phyloP scores from a whole-genome alignment of 352 stramenopile species.

The Phytophthora cactorum region DNA sequence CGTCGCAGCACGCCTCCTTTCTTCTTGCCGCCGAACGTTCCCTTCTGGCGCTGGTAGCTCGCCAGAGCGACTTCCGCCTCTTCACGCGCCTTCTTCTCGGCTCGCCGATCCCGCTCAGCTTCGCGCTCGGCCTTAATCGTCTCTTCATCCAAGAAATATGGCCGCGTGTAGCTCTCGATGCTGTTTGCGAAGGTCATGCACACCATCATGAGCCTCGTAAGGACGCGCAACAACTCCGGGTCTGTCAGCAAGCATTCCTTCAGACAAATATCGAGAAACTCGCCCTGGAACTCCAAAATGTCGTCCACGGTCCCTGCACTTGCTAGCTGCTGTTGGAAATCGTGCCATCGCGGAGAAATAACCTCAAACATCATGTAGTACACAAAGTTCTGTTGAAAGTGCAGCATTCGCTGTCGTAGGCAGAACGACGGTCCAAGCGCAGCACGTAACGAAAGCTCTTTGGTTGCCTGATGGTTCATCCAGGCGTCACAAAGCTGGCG shows the following conservation, averaged over 20 bases:
- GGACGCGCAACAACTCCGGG: slow-evolving; percentile 91
- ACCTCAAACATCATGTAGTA: slow-evolving; percentile 99
- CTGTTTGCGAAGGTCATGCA: slow-evolving; percentile 96
- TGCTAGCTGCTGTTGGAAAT: slow-evolving; percentile 87
- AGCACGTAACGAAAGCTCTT: slow-evolving; percentile 89
- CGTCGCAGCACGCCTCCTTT: slow-evolving; percentile 62
- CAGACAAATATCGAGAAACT: slow-evolving; percentile 96
- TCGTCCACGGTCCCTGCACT: slow-evolving; percentile 93
- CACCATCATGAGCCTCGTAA: slow-evolving; percentile 97
- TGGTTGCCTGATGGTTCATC: slow-evolving; percentile 95
- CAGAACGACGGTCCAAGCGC: slow-evolving; percentile 93
- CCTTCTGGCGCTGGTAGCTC: slow-evolving; percentile 60
- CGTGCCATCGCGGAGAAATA: slow-evolving; percentile 93
- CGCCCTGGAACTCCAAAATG: slow-evolving; percentile 93
- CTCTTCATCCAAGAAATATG: slow-evolving; percentile 87
- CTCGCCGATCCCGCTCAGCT: slow-evolving; percentile 73
- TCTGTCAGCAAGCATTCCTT: slow-evolving; percentile 98
- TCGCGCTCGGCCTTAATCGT: slow-evolving; percentile 86
- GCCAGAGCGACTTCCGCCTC: slow-evolving; percentile 79
- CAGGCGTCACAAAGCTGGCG: slow-evolving; percentile 95
- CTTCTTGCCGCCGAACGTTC: slow-evolving; percentile 53
- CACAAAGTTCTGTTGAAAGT: slow-evolving; percentile 99
- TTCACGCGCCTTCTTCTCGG: slow-evolving; percentile 80
- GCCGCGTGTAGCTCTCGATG: slow-evolving; percentile 91
- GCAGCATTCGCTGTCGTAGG: slow-evolving; percentile 98